These are phyloP conservation scores for Sporothrix inflata DNA, from an alignment of 2,329 filamentous ascomycete genomes.

Conservation along the genomic window DNA sequence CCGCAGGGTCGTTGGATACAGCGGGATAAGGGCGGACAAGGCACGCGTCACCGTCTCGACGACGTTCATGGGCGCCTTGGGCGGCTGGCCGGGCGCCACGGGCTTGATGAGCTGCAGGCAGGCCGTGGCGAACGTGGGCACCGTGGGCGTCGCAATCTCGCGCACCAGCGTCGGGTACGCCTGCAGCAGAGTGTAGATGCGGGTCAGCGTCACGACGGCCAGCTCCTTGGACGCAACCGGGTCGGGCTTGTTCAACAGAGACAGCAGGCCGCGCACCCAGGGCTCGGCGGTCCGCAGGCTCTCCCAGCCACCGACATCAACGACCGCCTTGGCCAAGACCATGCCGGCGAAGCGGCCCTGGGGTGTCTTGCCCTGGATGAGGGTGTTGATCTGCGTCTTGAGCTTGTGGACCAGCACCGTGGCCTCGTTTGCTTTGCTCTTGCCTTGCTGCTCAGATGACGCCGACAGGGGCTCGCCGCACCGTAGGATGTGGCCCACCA, in stretches of 20 bases:
- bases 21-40: conserved; percentile 72
- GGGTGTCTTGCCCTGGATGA: conserved; percentile 74
- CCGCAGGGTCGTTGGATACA: conserved; percentile 81
- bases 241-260: conserved; percentile 79
- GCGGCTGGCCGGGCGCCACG: conserved; percentile 44
- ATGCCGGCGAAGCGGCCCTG: conserved; percentile 79
- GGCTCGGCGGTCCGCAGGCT: conserved; percentile 71
- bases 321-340: conserved; percentile 75
- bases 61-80: conserved; percentile 52
- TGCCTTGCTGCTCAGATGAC: conserved; percentile 57
- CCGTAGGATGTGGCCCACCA: conserved; percentile 63
- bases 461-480: conserved; percentile 66
- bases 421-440: conserved; percentile 61
- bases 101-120: conserved; percentile 69
- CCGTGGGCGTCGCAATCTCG: conserved; percentile 82
- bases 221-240: conserved; percentile 75
- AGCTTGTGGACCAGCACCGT: conserved; percentile 78
- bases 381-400: conserved; percentile 74
- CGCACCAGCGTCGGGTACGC: conserved; percentile 80
- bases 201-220: conserved; percentile 74
- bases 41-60: conserved; percentile 72
- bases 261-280: conserved; percentile 78
- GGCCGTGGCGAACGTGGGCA: conserved; percentile 73
- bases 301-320: conserved; percentile 86
- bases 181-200: conserved; percentile 82